Base-by-base conservation (phyloP, 345 rosid species). In the Punica granatum region DNA sequence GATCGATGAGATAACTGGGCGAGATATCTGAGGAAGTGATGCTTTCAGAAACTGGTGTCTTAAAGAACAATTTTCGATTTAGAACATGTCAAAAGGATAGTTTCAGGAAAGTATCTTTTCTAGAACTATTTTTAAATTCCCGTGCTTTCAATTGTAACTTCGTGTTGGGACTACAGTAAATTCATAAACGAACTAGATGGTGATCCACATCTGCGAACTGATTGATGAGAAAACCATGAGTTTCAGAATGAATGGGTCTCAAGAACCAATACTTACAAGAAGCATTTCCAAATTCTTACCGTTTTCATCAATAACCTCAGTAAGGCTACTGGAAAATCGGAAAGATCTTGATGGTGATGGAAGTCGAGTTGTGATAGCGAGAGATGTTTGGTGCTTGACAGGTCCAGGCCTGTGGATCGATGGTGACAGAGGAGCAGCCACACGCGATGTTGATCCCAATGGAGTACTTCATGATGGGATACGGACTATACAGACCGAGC, bases 361-460 rank as follows among this genome's bases (percentile, higher is more conserved):
- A 49, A 19, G 56, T 26, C 5, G 56, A 49, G 60, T 30, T 26
- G 18, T 56, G 34, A 56, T 26, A 26, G 3, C 34, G 1, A 26
- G 5, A 16, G 16, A 26, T 11, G 18, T 26, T 56, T 26, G 2
- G 13, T 56, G 32, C 51, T 56, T 7, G 72, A 69, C 87, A 94
- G 99, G 99, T 95, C 65, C 98, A 88, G 78, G 85, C 90, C 63
- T 92, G 99, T 77, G 99, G 99, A 72, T 95, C 99, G 53, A 84
- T 92, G 96, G 98, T 95, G 81, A 90, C 99, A 23, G 98, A 95
- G 73, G 99, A 92, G 80, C 97, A 92, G 75, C 96, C 99, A 30
- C 96, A 89, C 51, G 98, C 99, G 59, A 95, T 90, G 96, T 72
- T 92, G 75, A 85, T 95, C 73, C 99, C 99, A 4, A 70, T 95